A percentile compares a stretch with the other conserved stretches of the same genome.
Evolutionary conservation across 1,284 basidiomycete genomes (phyloP).

Genomic region (Marasmius sp.): DNA sequence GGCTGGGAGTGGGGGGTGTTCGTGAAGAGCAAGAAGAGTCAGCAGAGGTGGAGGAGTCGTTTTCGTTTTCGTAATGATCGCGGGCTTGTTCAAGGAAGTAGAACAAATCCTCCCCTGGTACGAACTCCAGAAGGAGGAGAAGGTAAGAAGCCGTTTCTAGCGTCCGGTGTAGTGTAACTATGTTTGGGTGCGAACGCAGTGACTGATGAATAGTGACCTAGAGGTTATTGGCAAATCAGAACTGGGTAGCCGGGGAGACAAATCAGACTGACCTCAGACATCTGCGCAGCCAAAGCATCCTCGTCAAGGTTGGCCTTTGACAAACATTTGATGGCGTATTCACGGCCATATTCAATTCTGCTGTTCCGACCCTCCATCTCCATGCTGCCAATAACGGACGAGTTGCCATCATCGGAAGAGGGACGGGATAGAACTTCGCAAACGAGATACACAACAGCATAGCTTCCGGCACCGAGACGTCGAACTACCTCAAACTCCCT

Average conservation of each 20-base stretch:
- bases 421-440: slow-evolving; percentile 75
- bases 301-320: slow-evolving; percentile 90
- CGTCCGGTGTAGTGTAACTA: slow-evolving; percentile 93
- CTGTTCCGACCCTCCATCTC: slow-evolving; percentile 53
- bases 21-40: slow-evolving; percentile 53
- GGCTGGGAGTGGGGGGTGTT: slow-evolving; percentile 92
- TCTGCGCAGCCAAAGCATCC: slow-evolving; percentile 83
- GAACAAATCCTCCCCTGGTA: slow-evolving; percentile 94
- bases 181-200: slow-evolving; percentile 88
- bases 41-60: slow-evolving; percentile 38
- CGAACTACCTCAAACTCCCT: slow-evolving; percentile 81
- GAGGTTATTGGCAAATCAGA: slow-evolving; percentile 4
- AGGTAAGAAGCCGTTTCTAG: slow-evolving; percentile 52
- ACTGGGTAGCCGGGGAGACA: slow-evolving; percentile 8
- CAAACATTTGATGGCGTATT: slow-evolving; percentile 96
- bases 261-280: slow-evolving; percentile 70
- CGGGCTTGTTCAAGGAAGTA: slow-evolving; percentile 97
- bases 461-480: slow-evolving; percentile 84
- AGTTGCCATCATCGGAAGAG: slow-evolving; percentile 58
- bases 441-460: slow-evolving; percentile 93
- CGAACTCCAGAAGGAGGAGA: slow-evolving; percentile 69
- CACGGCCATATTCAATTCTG: slow-evolving; percentile 67
- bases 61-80: slow-evolving; percentile 69
- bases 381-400: slow-evolving; percentile 53
- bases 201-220: slow-evolving; percentile 94